phyloP scores from a whole-genome alignment of 75 land plant species.

The Selaginella tamariscina region DNA sequence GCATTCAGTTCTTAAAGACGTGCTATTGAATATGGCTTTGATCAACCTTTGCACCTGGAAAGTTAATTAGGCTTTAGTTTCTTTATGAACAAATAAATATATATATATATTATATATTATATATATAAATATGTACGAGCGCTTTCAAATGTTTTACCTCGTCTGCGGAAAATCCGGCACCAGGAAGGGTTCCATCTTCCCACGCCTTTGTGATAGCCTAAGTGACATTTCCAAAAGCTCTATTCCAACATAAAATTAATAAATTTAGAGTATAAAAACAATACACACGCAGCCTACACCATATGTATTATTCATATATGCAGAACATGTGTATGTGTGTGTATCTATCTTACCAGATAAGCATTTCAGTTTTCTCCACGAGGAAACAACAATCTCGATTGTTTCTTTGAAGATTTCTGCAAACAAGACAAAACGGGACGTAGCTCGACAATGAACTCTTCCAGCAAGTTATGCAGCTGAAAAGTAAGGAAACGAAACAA shows the following conservation, averaged over 20 bases:
- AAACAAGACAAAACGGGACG: neutral
- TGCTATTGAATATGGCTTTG: constrained; percentile 62
- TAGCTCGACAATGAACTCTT: neutral
- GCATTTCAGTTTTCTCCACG: constrained; percentile 51
- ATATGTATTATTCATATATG: neutral
- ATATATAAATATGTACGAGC: neutral
- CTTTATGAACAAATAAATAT: neutral
- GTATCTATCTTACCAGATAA: constrained; percentile 40
- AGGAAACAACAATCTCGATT: constrained; percentile 37
- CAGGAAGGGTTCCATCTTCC: constrained; percentile 70
- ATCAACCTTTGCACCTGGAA: constrained; percentile 56
- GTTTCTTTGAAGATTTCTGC: neutral
- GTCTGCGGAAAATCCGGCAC: constrained; percentile 54
- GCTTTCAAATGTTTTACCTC: constrained; percentile 46
- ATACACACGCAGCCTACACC: neutral
- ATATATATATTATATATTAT: neutral
- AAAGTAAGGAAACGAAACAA: neutral
- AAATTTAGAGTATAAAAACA: neutral
- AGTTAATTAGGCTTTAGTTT: no score
- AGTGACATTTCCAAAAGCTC: constrained; percentile 89
- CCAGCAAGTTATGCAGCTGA: constrained; percentile 5
- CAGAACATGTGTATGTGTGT: neutral
- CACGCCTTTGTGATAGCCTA: constrained; percentile 64
- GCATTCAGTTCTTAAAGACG: constrained; percentile 63
- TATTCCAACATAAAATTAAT: constrained; percentile 12